Evolutionary conservation across 371 early-diverging fungal genomes (phyloP), one percentile per base, ranked within the genome.

Genomic region (Capniomyces stellatus): DNA sequence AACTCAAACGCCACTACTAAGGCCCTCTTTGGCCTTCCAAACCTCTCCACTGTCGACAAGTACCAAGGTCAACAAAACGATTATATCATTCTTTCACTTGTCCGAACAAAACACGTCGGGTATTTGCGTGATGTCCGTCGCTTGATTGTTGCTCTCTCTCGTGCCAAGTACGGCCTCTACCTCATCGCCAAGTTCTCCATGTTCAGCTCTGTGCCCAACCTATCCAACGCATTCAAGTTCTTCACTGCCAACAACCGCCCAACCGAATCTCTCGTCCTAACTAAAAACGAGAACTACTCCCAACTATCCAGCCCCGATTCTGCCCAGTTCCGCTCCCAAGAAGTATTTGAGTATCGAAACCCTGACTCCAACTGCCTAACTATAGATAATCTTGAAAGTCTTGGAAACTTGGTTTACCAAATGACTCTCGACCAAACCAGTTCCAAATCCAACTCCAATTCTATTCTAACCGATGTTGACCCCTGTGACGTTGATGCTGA

Each of bases 61-160:
- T 93, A 79, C 64, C 94, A 95, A 70, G 94, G 93, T 40, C 87
- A 89, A 64, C 93, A 92, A 59, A 82, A 81, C 50, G 94, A 95
- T 66, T 88, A 82, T 71, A 72, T 96, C n/a, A 69, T 96, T 4
- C 61, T 92, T n/a, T 93, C 95, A 0, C 72, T 96, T 54, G 96
- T 95, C 15, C 79, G 94, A 41, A 92, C 95, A 3, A 77, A 76
- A 54, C 58, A 76, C 0, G 86, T 90, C 2, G 97, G 96, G 18
- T 89, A 94, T 64, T 60, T 93, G 40, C 80, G 91, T 19, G 97
- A 96, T 58, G 73, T 88, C 15, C 78, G 92, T 22, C 81, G 94
- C 25, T 55, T 91, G 48, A 75, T 86, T 19, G 93, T 92, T 0
- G 91, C 93, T 13, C 57, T 96, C 66, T 92, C 94, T 1, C 74